These are phyloP conservation scores for Trichoderma harzianum DNA, from an alignment of 2,329 filamentous ascomycete genomes.

Conservation along the genomic window DNA sequence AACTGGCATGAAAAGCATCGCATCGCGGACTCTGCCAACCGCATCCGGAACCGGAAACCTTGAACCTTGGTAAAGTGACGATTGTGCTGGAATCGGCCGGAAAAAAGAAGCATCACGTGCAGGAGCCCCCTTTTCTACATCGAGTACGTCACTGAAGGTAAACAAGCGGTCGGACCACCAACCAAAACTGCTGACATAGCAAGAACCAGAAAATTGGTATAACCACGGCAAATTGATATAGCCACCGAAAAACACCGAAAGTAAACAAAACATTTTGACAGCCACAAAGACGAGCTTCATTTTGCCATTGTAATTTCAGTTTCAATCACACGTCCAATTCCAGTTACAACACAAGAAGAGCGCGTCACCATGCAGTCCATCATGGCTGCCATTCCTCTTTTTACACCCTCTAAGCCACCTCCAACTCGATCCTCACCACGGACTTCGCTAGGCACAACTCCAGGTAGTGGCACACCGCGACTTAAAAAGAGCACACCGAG, in stretches of 20 bases:
- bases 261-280: background rate
- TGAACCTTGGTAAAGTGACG: too few species aligned
- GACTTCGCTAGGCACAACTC: background rate
- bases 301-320: background rate
- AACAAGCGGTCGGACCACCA: background rate
- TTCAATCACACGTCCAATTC: background rate
- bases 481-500: background rate
- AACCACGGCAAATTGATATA: background rate
- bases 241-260: background rate
- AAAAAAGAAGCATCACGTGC: background rate
- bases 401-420: background rate
- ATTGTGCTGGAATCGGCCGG: background rate
- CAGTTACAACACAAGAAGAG: background rate
- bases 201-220: background rate
- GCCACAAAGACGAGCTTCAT: background rate
- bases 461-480: background rate
- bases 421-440: background rate
- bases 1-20: background rate
- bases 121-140: background rate
- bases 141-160: background rate
- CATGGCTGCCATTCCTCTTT: conserved; percentile 3
- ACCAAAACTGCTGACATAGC: background rate
- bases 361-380: conserved; percentile 8
- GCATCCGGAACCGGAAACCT: background rate
- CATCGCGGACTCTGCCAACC: background rate